Evolutionary conservation across 176 grass and related monocot species (phyloP).

Genomic region (Avena sativa): DNA sequence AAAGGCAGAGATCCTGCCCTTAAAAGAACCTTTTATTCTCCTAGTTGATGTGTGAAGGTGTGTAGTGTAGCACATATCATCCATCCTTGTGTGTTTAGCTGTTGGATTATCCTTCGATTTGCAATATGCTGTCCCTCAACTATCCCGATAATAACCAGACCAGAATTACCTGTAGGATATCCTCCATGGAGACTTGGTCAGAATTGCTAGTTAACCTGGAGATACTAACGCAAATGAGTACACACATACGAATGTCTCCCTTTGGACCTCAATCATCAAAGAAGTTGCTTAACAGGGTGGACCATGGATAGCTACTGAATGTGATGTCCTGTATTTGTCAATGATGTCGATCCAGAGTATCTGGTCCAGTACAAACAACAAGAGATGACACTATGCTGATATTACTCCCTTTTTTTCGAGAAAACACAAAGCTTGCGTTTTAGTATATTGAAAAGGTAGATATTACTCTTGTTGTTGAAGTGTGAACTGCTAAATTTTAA

Average conservation of each 20-base stretch:
- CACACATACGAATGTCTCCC: neutral
- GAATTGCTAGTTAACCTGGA: neutral
- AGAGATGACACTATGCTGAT: neutral
- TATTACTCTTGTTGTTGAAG: neutral
- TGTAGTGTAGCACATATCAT: neutral
- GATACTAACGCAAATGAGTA: no score
- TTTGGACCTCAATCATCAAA: neutral
- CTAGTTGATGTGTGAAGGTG: neutral
- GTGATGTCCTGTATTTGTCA: neutral
- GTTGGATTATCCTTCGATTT: neutral
- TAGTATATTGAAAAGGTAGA: no score
- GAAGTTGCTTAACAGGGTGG: neutral
- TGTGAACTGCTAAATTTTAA: neutral
- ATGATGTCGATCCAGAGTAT: neutral
- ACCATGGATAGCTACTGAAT: neutral
- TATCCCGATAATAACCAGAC: neutral
- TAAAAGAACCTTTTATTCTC: no score
- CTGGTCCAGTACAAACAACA: neutral
- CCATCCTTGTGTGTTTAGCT: neutral
- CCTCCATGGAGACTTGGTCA: neutral
- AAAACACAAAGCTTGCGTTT: no score
- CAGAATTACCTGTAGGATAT: neutral
- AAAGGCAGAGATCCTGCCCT: neutral
- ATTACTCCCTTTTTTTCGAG: neutral
- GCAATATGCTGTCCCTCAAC: neutral